Base-by-base conservation (phyloP, 345 rosid genomes). In the Acer negundo region DNA sequence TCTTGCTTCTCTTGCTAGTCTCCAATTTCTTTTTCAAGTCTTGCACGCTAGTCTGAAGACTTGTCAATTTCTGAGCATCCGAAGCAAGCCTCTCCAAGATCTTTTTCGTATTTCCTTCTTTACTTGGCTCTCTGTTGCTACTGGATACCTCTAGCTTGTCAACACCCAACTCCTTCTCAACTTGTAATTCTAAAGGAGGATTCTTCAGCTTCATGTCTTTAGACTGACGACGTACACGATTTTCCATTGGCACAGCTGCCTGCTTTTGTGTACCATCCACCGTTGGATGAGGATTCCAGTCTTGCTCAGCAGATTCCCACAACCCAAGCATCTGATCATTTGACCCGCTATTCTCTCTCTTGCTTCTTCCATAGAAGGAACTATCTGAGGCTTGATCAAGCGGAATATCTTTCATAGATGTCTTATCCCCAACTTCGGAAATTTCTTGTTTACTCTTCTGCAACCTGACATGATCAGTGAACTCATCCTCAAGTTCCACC, bases 1-100 rank as follows among this genome's bases (percentile, higher is more conserved):
- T 87, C 70, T 84, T 89, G 85, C 83, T 85, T 78, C 82, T 85
- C 89, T 90, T 91, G 62, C 79, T 87, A 59, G 81, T 56, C 77
- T 89, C 95, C 75, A 86, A 87, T 84, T 89, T 90, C 78, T 77
- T 90, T 85, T 86, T 93, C 82, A 93, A 78, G 22, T 89, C 97
- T 74, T 88, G 86, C 62, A 93, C 78, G 10, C 84, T 85, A 65
- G 85, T 76, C 69, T 87, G 88, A 55, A 95, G 93, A 77, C 83
- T 86, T 10, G 86, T 87, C 71, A 95, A 73, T 80, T 87, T 92
- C 78, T 90, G 86, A 70, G 92, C 88, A 80, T 94, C 94, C 3
- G 94, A 86, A 82, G 84, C 84, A 62, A 90, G 93, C 76, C 93
- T 89, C 80, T 94, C 95, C 75, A 93, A 70, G 75, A 95, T 77